phyloP scores from a whole-genome alignment of 345 rosid species.

The Populus euphratica region DNA sequence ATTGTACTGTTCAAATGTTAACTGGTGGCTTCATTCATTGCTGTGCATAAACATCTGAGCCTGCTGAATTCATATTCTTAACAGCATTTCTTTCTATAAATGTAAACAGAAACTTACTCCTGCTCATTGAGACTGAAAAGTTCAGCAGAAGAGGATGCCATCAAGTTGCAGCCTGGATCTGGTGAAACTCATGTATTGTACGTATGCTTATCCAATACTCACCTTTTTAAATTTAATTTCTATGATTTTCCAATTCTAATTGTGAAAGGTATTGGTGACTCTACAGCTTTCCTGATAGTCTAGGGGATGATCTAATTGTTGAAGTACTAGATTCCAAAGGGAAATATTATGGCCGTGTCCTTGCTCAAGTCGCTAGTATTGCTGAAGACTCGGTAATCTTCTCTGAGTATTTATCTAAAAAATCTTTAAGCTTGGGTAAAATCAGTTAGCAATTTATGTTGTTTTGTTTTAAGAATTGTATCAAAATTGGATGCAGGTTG shows the following conservation, averaged over 20 bases:
- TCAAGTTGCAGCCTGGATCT: conserved; percentile 87
- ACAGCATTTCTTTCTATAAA: neutral
- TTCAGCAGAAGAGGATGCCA: conserved; percentile 69
- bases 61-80: conserved; percentile 8
- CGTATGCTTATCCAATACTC: conserved; percentile 26
- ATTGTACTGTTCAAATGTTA: too few relatives aligned
- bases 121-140: conserved; percentile 81
- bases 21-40: neutral
- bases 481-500: conserved; percentile 49
- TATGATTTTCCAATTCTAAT: neutral
- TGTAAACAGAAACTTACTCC: conserved; percentile 62
- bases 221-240: conserved; percentile 7
- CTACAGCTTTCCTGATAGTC: conserved; percentile 91
- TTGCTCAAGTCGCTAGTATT: conserved; percentile 77
- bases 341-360: conserved; percentile 79
- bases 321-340: conserved; percentile 88
- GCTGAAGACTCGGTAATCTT: conserved; percentile 64
- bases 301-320: conserved; percentile 87
- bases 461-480: conserved; percentile 1
- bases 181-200: conserved; percentile 96
- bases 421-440: neutral
- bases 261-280: conserved; percentile 4
- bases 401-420: neutral
- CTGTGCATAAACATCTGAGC: neutral
- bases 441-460: neutral